Conservation (phyloP, 805 yeast species). For the Metschnikowia reukaufii region DNA sequence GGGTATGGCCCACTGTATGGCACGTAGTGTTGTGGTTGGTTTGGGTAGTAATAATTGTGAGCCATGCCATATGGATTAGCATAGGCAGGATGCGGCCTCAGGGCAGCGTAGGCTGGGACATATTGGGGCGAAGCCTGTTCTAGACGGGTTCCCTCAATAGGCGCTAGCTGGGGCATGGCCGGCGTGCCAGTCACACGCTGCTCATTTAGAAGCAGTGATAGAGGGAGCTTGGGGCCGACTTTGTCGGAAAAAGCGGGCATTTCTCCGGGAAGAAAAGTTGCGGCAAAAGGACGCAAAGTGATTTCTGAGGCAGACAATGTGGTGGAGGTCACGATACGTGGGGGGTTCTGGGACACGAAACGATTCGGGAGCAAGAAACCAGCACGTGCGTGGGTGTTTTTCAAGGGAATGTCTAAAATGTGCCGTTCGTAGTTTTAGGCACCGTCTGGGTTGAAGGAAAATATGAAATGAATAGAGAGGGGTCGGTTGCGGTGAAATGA, state of each 20-base stretch:
- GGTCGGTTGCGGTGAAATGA: too few relatives aligned
- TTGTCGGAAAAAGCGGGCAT: not conserved
- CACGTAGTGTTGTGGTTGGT: not conserved
- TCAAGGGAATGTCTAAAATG: not conserved
- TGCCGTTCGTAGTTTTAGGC: too few relatives aligned
- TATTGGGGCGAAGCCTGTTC: not conserved
- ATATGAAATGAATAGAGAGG: too few relatives aligned
- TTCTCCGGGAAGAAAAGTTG: not conserved
- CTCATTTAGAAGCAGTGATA: slow-evolving; percentile 14
- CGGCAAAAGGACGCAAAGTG: not conserved
- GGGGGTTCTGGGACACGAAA: too few relatives aligned
- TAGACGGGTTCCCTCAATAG: not conserved
- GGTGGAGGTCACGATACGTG: too few relatives aligned
- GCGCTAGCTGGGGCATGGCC: not conserved
- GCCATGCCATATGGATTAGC: not conserved
- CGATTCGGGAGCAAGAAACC: too few relatives aligned
- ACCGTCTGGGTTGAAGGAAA: too few relatives aligned
- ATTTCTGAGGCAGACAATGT: too few relatives aligned
- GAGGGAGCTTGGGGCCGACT: slow-evolving; percentile 10
- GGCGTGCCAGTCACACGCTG: not conserved
- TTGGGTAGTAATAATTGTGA: not conserved
- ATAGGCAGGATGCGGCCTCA: not conserved
- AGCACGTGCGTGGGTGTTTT: not conserved
- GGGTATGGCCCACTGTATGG: not conserved
- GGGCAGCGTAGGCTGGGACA: not conserved